Evolutionary conservation across 495 filamentous ascomycete species (phyloP).

Genomic region (Podospora pseudopauciseta): DNA sequence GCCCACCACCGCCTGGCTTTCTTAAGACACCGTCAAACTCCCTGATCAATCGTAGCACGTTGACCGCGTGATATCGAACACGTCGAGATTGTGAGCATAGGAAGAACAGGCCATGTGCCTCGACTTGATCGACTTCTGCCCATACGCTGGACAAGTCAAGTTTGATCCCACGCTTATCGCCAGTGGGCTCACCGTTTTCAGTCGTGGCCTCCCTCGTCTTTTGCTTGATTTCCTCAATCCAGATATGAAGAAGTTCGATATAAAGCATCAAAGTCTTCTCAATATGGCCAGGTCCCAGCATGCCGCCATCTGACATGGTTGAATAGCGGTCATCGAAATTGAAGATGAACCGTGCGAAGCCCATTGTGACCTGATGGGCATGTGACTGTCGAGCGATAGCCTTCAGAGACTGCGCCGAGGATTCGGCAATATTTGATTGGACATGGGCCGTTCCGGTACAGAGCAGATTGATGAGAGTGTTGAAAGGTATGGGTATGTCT

Average conservation of each 20-base stretch:
- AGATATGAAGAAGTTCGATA: slow-evolving; percentile 89
- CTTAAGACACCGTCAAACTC: slow-evolving; percentile 90
- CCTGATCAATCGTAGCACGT: slow-evolving; percentile 83
- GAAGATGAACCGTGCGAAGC: slow-evolving; percentile 95
- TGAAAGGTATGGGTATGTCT: slow-evolving; percentile 79
- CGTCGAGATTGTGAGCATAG: slow-evolving; percentile 89
- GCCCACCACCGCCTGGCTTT: slow-evolving; percentile 55
- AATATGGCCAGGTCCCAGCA: slow-evolving; percentile 92
- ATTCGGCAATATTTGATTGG: slow-evolving; percentile 84
- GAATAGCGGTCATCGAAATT: slow-evolving; percentile 95
- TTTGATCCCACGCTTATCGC: slow-evolving; percentile 62
- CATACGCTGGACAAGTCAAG: slow-evolving; percentile 83
- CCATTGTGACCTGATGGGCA: slow-evolving; percentile 93
- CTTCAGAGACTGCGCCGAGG: slow-evolving; percentile 88
- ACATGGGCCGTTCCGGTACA: slow-evolving; percentile 97
- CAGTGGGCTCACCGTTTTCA: slow-evolving; percentile 57
- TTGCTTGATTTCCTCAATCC: slow-evolving; percentile 91
- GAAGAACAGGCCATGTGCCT: slow-evolving; percentile 97
- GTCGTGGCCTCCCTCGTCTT: slow-evolving; percentile 71
- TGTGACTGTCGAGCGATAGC: slow-evolving; percentile 91
- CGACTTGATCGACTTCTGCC: slow-evolving; percentile 92
- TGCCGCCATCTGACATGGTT: slow-evolving; percentile 95
- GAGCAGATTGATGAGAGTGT: slow-evolving; percentile 88
- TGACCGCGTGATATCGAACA: slow-evolving; percentile 87
- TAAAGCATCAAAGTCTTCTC: slow-evolving; percentile 91